These are phyloP conservation scores for Vicia faba DNA, from an alignment of 306 rosid genomes.

Conservation along the genomic window DNA sequence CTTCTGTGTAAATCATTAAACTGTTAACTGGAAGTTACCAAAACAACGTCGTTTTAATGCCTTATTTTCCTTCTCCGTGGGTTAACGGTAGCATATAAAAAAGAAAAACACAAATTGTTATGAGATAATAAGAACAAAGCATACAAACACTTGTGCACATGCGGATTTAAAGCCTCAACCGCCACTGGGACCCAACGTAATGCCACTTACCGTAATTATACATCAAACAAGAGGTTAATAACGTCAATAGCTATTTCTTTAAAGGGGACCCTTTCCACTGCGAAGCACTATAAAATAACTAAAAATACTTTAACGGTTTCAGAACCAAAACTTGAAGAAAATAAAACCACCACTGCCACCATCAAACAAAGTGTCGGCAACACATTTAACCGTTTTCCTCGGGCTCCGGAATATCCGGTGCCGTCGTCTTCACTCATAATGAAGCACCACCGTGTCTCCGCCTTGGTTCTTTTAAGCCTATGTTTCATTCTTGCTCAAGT, in stretches of 20 bases:
- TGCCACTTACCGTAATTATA: slow-evolving; percentile 48
- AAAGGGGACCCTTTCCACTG: background rate
- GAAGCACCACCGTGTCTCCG: slow-evolving; percentile 43
- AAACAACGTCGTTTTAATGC: slow-evolving; percentile 37
- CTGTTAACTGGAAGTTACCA: background rate
- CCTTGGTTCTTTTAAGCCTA: slow-evolving; percentile 22
- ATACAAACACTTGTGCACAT: slow-evolving; percentile 29
- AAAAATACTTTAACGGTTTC: slow-evolving; percentile 38
- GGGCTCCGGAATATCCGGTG: slow-evolving; percentile 25
- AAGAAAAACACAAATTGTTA: background rate
- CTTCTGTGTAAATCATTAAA: too few relatives aligned
- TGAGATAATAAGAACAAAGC: background rate
- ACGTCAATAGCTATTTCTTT: slow-evolving; percentile 6
- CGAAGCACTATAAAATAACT: slow-evolving; percentile 23
- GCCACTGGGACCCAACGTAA: slow-evolving; percentile 47
- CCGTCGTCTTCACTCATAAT: slow-evolving; percentile 40
- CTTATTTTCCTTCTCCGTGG: too few relatives aligned
- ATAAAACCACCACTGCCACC: slow-evolving; percentile 27
- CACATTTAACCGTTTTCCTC: slow-evolving; percentile 29
- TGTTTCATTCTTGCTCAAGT: slow-evolving; percentile 30
- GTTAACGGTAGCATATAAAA: slow-evolving; percentile 36
- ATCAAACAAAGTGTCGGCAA: slow-evolving; percentile 50
- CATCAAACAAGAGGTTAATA: slow-evolving; percentile 8
- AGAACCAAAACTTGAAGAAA: background rate
- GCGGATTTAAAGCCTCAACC: slow-evolving; percentile 66